Percentiles rank a stretch among this genome's conserved stretches.
Evolutionary conservation across 768 basidiomycete genomes (phyloP).

Genomic region (Chiua virens): DNA sequence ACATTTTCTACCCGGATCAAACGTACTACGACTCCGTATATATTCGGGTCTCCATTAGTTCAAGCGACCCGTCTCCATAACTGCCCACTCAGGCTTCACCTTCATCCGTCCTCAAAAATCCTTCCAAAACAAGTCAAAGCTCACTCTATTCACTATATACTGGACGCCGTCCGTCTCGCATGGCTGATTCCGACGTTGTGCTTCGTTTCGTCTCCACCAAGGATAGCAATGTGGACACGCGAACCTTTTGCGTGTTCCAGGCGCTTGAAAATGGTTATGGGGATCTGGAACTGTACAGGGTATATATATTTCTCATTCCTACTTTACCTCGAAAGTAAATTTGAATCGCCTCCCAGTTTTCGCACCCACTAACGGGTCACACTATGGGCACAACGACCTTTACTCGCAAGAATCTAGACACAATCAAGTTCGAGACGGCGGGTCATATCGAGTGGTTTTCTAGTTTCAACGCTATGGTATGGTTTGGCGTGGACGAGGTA

Average conservation of each 20-base stretch:
- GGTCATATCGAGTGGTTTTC: constrained; percentile 56
- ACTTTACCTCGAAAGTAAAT: not conserved
- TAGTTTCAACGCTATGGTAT: constrained; percentile 41
- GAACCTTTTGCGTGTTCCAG: constrained; percentile 44
- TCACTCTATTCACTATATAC: not conserved
- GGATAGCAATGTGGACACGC: constrained; percentile 36
- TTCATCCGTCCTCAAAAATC: too few species aligned
- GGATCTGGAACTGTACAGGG: constrained; percentile 46
- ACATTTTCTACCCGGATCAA: constrained; percentile 25
- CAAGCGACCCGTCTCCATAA: constrained; percentile 5
- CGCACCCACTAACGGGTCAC: constrained; percentile 45
- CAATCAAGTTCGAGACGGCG: constrained; percentile 48
- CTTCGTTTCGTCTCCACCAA: constrained; percentile 39
- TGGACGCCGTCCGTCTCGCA: constrained; percentile 5
- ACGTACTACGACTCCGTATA: constrained; percentile 18
- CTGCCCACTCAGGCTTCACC: not conserved
- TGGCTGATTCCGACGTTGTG: constrained; percentile 37
- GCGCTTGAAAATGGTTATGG: constrained; percentile 27
- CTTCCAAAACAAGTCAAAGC: not conserved
- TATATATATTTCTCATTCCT: constrained; percentile 8
- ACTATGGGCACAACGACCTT: constrained; percentile 45
- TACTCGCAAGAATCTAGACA: constrained; percentile 46
- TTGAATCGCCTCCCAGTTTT: constrained; percentile 32
- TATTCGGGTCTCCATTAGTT: constrained; percentile 6
- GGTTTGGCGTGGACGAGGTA: constrained; percentile 52